Conservation (phyloP, 805 yeast genomes). For the Ogataea pini region DNA sequence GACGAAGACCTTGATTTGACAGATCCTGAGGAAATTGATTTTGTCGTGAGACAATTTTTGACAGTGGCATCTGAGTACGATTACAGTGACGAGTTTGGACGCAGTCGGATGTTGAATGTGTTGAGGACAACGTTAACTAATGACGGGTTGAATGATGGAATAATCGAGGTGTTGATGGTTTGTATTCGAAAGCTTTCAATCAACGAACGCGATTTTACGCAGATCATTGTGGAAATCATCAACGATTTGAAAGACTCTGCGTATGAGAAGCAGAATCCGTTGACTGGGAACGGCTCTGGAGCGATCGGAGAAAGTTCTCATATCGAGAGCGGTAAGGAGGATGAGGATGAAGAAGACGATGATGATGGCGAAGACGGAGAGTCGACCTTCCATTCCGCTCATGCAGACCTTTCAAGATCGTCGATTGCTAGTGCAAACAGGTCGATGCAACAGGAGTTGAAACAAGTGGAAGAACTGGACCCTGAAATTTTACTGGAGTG, state of each 20-base stretch:
- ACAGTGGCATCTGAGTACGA: slow-evolving; percentile 71
- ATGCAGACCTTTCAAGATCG: slow-evolving; percentile 34
- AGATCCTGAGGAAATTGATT: slow-evolving; percentile 63
- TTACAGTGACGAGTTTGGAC: slow-evolving; percentile 86
- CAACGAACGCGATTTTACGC: slow-evolving; percentile 80
- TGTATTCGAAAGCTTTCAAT: slow-evolving; percentile 72
- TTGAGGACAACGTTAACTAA: slow-evolving; percentile 60
- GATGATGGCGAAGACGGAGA: slow-evolving; percentile 25
- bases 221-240: slow-evolving; percentile 81
- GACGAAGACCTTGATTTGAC: slow-evolving; percentile 34
- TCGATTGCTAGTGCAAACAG: slow-evolving; percentile 33
- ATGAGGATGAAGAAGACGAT: slow-evolving; percentile 25
- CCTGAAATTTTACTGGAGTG: slow-evolving; percentile 59
- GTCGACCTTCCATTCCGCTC: slow-evolving; percentile 30
- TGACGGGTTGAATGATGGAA: slow-evolving; percentile 53
- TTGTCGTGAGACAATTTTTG: slow-evolving; percentile 72
- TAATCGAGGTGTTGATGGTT: slow-evolving; percentile 56
- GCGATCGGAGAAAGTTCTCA: slow-evolving; percentile 23
- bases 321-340: slow-evolving; percentile 23
- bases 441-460: slow-evolving; percentile 34
- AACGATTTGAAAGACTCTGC: slow-evolving; percentile 79
- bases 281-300: slow-evolving; percentile 27
- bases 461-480: slow-evolving; percentile 43
- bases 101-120: slow-evolving; percentile 68
- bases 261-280: slow-evolving; percentile 33